A percentile compares a stretch with the other conserved stretches of the same genome.
These are phyloP conservation scores for Amauroascus niger DNA, from an alignment of 2,329 filamentous ascomycete species.

Conservation along the genomic window DNA sequence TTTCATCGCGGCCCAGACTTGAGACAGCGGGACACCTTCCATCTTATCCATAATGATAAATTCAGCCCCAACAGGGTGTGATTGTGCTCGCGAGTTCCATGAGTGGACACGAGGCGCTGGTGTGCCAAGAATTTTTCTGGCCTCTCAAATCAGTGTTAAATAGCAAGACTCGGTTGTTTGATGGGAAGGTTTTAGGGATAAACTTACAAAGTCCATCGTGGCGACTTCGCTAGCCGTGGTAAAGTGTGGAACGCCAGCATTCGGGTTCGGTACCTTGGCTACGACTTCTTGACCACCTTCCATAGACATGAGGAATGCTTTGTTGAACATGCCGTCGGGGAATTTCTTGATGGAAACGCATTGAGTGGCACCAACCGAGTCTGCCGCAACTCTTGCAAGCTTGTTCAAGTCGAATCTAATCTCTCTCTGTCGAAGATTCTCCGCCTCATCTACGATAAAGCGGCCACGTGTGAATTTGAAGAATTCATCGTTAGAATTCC, in stretches of 20 bases:
- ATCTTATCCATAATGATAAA: slow-evolving; percentile 29
- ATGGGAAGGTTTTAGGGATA: background rate
- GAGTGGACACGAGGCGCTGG: slow-evolving; percentile 10
- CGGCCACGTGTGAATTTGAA: slow-evolving; percentile 26
- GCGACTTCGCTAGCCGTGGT: slow-evolving; percentile 22
- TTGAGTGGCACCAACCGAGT: slow-evolving; percentile 22
- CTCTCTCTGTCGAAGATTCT: slow-evolving; percentile 19
- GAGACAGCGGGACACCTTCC: slow-evolving; percentile 18
- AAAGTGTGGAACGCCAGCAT: slow-evolving; percentile 7
- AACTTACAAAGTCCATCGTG: slow-evolving; percentile 16
- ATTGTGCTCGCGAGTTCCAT: slow-evolving; percentile 18
- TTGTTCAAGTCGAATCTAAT: slow-evolving; percentile 27
- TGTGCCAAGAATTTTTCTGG: slow-evolving; percentile 19
- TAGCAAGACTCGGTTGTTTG: slow-evolving; percentile 10
- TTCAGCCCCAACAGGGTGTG: slow-evolving; percentile 27
- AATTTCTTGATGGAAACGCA: slow-evolving; percentile 26
- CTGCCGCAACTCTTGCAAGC: slow-evolving; percentile 27
- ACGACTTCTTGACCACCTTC: slow-evolving; percentile 11
- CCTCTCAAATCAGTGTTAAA: slow-evolving; percentile 17
- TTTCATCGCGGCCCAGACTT: slow-evolving; percentile 22
- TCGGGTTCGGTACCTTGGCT: slow-evolving; percentile 12
- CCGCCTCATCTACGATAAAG: slow-evolving; percentile 23
- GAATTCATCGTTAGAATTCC: slow-evolving; percentile 23
- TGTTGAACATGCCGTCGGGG: slow-evolving; percentile 15
- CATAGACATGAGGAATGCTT: slow-evolving; percentile 21